These are phyloP conservation scores for Cyberlindnera amylophila DNA, from an alignment of 805 yeast genomes.

Conservation along the genomic window DNA sequence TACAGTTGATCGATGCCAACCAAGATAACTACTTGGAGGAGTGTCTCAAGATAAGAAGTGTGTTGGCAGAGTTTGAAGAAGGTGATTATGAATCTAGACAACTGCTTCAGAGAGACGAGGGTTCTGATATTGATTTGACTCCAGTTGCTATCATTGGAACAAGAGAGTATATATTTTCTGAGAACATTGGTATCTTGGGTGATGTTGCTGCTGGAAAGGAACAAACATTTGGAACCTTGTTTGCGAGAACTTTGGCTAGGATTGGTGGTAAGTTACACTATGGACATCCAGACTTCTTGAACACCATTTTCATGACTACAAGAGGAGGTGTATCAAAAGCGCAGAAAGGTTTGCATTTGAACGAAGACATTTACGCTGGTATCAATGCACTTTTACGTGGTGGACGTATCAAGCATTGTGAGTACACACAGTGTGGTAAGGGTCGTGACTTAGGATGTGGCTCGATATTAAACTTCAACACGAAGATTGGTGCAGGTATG, in stretches of 20 bases:
- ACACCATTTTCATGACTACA: conserved; percentile 88
- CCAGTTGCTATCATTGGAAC: conserved; percentile 95
- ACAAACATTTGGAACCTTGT: conserved; percentile 93
- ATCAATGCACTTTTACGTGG: conserved; percentile 87
- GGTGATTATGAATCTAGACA: conserved; percentile 33
- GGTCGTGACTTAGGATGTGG: conserved; percentile 95
- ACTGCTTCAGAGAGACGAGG: conserved; percentile 22
- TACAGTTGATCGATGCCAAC: conserved; percentile 93
- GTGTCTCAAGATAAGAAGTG: conserved; percentile 83
- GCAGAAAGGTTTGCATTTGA: conserved; percentile 86
- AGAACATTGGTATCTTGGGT: conserved; percentile 86
- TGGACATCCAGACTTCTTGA: conserved; percentile 95
- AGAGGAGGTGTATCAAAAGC: conserved; percentile 96
- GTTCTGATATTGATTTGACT: conserved; percentile 59
- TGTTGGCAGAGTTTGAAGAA: conserved; percentile 90
- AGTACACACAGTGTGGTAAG: conserved; percentile 94
- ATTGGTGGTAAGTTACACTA: conserved; percentile 94
- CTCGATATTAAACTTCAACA: conserved; percentile 87
- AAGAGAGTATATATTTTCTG: conserved; percentile 86
- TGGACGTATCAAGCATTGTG: conserved; percentile 92
- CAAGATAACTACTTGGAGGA: conserved; percentile 96
- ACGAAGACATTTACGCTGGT: conserved; percentile 96
- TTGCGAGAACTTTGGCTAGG: conserved; percentile 89
- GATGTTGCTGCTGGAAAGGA: conserved; percentile 98
- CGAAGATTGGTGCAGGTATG: conserved; percentile 98